phyloP scores from a whole-genome alignment of 345 rosid species.

The Euphorbia peplus region DNA sequence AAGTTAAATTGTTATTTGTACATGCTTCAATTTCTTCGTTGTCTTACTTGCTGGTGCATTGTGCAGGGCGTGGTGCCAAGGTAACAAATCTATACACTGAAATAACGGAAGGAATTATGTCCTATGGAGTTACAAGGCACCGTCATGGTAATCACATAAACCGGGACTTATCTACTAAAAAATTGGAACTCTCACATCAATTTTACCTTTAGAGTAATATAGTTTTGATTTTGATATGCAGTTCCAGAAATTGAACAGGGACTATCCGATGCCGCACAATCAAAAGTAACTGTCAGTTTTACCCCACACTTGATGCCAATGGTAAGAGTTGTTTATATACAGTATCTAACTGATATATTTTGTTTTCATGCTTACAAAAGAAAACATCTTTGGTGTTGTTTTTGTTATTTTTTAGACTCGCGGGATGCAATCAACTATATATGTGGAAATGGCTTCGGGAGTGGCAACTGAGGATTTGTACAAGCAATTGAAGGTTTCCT shows the following conservation, averaged over 20 bases:
- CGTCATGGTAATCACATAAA: constrained; percentile 65
- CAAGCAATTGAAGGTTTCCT: constrained; percentile 48
- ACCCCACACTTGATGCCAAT: constrained; percentile 99
- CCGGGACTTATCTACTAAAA: neutral
- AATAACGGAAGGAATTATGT: constrained; percentile 82
- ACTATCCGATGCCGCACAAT: constrained; percentile 60
- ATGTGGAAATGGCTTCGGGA: constrained; percentile 77
- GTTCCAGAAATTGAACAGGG: constrained; percentile 99
- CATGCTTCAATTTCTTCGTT: constrained; percentile 14
- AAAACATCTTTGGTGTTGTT: constrained; percentile 7
- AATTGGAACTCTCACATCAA: neutral
- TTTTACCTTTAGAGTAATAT: no score
- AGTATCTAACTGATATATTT: constrained; percentile 7
- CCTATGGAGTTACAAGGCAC: constrained; percentile 89
- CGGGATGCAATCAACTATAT: constrained; percentile 95
- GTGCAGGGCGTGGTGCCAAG: constrained; percentile 93
- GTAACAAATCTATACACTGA: constrained; percentile 81
- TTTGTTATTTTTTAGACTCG: constrained; percentile 56
- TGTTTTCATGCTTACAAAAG: constrained; percentile 10
- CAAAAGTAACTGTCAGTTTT: constrained; percentile 83
- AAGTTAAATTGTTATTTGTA: neutral
- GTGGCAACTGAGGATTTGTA: constrained; percentile 56
- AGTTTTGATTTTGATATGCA: constrained; percentile 36
- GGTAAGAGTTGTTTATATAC: constrained; percentile 40
- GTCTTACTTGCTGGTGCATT: constrained; percentile 12